Evolutionary conservation across 202 grass and related monocot genomes (phyloP).

Genomic region (Bolboschoenoplectus hybrid): DNA sequence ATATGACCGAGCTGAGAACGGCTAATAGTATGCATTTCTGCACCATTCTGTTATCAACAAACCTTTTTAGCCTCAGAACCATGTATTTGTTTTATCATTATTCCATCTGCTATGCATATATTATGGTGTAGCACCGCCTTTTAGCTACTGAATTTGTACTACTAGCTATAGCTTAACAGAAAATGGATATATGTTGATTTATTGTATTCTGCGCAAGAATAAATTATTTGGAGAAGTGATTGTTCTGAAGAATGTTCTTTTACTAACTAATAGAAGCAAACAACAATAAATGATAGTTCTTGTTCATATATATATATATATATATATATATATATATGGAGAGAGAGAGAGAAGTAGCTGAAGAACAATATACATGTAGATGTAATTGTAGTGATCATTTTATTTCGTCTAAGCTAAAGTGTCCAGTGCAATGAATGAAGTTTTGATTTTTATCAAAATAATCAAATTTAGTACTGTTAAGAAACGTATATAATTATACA

Average conservation of each 20-base stretch:
- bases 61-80: not conserved
- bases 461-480: too few species aligned
- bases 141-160: not conserved
- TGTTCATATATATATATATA: too few species aligned
- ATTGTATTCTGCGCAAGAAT: constrained; percentile 1
- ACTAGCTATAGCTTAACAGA: not conserved
- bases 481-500: too few species aligned
- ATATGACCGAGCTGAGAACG: constrained; percentile 91
- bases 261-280: not conserved
- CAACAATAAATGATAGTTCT: not conserved
- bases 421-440: too few species aligned
- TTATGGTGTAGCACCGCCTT: not conserved
- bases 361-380: too few species aligned
- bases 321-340: too few species aligned
- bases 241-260: not conserved
- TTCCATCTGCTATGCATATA: not conserved
- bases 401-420: too few species aligned
- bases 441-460: too few species aligned
- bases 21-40: constrained; percentile 43
- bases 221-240: constrained; percentile 4
- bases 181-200: not conserved
- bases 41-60: not conserved
- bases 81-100: not conserved
- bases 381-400: too few species aligned
- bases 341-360: too few species aligned